A percentile compares a stretch with the other conserved stretches of the same genome.
These are phyloP conservation scores for Dispira simplex DNA, from an alignment of 192 early-diverging fungal genomes.

Conservation along the genomic window DNA sequence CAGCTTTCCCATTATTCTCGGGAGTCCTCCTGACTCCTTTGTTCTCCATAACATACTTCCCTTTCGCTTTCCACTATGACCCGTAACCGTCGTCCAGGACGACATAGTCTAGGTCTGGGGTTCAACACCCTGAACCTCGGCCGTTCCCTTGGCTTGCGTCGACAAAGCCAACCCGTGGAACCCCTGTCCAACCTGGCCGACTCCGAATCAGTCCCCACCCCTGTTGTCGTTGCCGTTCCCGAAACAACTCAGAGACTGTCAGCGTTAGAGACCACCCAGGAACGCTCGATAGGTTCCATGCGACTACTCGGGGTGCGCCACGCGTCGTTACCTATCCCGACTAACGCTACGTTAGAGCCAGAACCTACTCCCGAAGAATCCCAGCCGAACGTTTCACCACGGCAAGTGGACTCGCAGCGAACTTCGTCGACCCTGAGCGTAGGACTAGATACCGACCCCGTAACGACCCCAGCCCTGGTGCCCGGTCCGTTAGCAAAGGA, in stretches of 20 bases:
- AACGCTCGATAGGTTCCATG: neutral
- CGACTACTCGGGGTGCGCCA: conserved; percentile 5
- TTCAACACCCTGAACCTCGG: neutral
- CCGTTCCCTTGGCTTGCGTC: neutral
- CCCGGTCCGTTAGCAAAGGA: neutral
- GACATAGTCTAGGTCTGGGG: conserved; percentile 3
- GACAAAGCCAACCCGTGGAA: neutral
- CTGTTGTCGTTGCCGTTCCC: neutral
- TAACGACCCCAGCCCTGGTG: neutral
- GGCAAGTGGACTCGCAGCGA: neutral
- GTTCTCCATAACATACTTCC: neutral
- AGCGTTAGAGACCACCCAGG: neutral
- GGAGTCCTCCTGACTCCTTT: too few species aligned
- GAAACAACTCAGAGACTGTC: neutral
- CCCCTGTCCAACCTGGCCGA: neutral
- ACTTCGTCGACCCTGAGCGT: neutral
- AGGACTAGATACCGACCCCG: neutral
- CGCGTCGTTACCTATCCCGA: conserved; percentile 8
- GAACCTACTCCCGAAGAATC: neutral
- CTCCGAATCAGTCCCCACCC: neutral
- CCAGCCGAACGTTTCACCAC: neutral
- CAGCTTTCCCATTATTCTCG: too few species aligned
- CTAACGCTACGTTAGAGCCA: neutral
- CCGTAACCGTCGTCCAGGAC: neutral
- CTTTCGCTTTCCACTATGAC: neutral